Evolutionary conservation across 1,284 basidiomycete species (phyloP), one percentile per base, ranked within the genome.

Genomic region (Ganoderma leucocontextum): DNA sequence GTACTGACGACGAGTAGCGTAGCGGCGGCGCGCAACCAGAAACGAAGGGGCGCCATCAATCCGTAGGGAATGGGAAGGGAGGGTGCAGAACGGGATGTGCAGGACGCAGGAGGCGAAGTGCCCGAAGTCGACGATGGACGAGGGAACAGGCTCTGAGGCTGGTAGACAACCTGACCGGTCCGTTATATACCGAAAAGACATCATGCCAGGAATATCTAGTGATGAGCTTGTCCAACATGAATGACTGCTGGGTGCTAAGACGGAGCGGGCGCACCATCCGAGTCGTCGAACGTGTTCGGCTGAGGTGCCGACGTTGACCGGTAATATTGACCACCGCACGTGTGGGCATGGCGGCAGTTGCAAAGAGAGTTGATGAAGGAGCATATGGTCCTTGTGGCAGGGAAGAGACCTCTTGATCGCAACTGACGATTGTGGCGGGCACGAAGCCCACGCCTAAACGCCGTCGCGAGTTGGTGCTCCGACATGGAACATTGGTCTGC

Each of bases 1-100:
- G 66, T 15, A 22, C 8, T 82, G 83, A 25, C 83, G 65, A 74
- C 76, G 78, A 66, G 35, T 33, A 52, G 41, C 38, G 22, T 29
- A 22, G 52, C 15, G 53, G 36, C 19, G 35, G 36, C 44, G 39
- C 33, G 42, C 12, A 67, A 57, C 53, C 22, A 57, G 15, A 52
- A 6, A 19, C 61, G 35, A 4, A 38, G 12, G 62, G 19, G 19
- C n/a, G 33, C n/a, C 62, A 63, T 63, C 52, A 38, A 13, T 53
- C 17, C 12, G 17, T 22, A 29, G 25, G 39, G 22, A 22, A 17
- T 38, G 39, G 36, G 22, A n/a, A 19, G 3, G 57, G 19, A 39
- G 17, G 29, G 33, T 17, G 57, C 13, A 41, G 38, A 60, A 17
- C 12, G 62, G n/a, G 62, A 25, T 17, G 62, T 25, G 49, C 62